phyloP scores from a whole-genome alignment of 352 stramenopile genomes.

The Globisporangium carolinianum region DNA sequence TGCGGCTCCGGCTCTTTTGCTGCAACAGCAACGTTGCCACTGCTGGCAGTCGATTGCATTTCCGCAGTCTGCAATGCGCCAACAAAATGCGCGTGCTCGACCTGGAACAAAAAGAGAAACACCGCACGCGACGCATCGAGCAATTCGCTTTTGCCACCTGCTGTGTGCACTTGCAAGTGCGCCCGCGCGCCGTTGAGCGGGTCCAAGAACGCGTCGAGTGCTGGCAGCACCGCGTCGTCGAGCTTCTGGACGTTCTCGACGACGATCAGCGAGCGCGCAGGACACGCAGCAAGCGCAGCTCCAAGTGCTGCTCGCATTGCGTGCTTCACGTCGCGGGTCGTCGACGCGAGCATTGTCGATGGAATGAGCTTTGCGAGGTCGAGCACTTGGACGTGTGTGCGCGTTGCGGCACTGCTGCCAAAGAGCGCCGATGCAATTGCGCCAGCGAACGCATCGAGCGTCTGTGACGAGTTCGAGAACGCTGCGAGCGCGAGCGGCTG shows the following conservation, averaged over 20 bases:
- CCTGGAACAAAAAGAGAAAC: conserved; percentile 57
- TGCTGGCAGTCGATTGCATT: neutral
- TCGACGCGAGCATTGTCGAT: conserved; percentile 10
- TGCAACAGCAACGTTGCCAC: conserved; percentile 2
- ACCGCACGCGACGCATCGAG: conserved; percentile 48
- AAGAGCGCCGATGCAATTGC: conserved; percentile 10
- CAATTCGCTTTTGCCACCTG: conserved; percentile 17
- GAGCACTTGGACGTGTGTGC: conserved; percentile 14
- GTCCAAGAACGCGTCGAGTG: conserved; percentile 65
- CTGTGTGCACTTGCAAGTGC: conserved; percentile 39
- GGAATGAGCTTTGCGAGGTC: conserved; percentile 21
- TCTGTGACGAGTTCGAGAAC: conserved; percentile 39
- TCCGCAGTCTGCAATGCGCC: neutral
- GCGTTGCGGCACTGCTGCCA: neutral
- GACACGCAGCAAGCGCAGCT: conserved; percentile 27
- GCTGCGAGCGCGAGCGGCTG: conserved; percentile 42
- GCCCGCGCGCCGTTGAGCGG: conserved; percentile 60
- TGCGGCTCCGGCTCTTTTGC: neutral
- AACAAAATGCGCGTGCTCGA: conserved; percentile 7
- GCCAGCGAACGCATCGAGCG: conserved; percentile 8
- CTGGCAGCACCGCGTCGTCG: conserved; percentile 35
- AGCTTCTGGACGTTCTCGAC: conserved; percentile 41
- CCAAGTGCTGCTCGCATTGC: conserved; percentile 30
- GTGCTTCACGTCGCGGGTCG: conserved; percentile 45
- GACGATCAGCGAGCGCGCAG: conserved; percentile 45